Conservation (phyloP, 441 rosid species). For the Macaranga tanarius region DNA sequence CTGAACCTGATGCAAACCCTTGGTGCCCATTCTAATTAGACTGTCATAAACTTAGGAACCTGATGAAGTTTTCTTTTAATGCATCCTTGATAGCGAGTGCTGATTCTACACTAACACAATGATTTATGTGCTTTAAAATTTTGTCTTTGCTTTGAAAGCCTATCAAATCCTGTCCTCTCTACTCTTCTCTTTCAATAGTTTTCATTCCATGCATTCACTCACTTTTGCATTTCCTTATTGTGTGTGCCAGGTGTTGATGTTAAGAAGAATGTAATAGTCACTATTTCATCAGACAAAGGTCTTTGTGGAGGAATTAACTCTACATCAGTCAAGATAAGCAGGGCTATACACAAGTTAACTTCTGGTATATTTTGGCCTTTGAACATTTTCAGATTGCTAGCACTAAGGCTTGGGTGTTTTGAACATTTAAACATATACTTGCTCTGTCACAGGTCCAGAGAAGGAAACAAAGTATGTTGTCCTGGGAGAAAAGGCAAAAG, state of each 20-base stretch:
- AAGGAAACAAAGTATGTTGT: conserved; percentile 77
- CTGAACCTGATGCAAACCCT: neutral
- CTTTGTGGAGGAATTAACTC: conserved; percentile 98
- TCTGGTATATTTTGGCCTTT: conserved; percentile 57
- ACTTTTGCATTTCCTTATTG: conserved; percentile 3
- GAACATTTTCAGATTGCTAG: conserved; percentile 6
- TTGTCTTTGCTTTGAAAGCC: conserved; percentile 7
- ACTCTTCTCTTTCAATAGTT: neutral
- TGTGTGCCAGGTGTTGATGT: conserved; percentile 64
- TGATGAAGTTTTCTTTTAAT: neutral
- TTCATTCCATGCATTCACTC: neutral
- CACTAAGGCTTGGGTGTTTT: conserved; percentile 1
- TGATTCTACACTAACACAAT: neutral
- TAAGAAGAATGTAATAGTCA: conserved; percentile 85
- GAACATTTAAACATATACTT: conserved; percentile 17
- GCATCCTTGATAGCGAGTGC: neutral
- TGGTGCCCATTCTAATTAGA: neutral
- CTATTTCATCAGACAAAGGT: conserved; percentile 95
- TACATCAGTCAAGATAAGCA: conserved; percentile 84
- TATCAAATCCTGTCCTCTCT: neutral
- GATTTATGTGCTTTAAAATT: neutral
- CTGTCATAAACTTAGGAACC: neutral
- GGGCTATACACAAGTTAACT: conserved; percentile 56
- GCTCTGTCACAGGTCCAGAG: conserved; percentile 62
- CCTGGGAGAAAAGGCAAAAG: conserved; percentile 91